These are phyloP conservation scores for Eremothecium cymbalariae DNA, from an alignment of 1,139 yeast genomes.

Conservation along the genomic window DNA sequence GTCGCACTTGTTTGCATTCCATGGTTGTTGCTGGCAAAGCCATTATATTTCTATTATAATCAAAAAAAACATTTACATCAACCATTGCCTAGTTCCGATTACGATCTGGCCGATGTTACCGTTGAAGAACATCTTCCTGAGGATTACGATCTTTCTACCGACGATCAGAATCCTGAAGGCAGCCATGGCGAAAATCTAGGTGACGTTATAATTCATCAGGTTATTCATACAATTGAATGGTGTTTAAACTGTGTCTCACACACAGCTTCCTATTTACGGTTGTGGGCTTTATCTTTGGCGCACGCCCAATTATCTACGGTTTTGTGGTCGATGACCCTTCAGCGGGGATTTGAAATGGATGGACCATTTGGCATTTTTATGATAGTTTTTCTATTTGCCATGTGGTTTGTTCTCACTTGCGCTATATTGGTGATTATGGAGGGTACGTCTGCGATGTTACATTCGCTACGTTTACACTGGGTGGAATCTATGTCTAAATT, in stretches of 20 bases:
- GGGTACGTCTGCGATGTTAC: slow-evolving; percentile 98
- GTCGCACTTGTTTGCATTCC: slow-evolving; percentile 89
- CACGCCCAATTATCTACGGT: slow-evolving; percentile 94
- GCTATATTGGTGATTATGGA: slow-evolving; percentile 93
- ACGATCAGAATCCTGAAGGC: slow-evolving; percentile 40
- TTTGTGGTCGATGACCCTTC: slow-evolving; percentile 91
- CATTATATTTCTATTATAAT: slow-evolving; percentile 55
- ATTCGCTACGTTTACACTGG: slow-evolving; percentile 95
- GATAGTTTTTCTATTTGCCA: slow-evolving; percentile 74
- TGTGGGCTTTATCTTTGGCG: slow-evolving; percentile 96
- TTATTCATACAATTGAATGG: slow-evolving; percentile 95
- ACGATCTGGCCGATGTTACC: slow-evolving; percentile 13
- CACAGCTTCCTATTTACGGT: slow-evolving; percentile 91
- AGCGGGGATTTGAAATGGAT: slow-evolving; percentile 67
- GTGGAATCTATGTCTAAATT: slow-evolving; percentile 98
- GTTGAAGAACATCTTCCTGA: slow-evolving; percentile 18
- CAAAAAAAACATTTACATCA: slow-evolving; percentile 31
- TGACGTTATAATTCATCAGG: slow-evolving; percentile 94
- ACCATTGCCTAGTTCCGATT: slow-evolving; percentile 26
- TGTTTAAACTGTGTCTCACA: slow-evolving; percentile 96
- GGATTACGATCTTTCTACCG: slow-evolving; percentile 14
- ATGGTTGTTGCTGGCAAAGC: slow-evolving; percentile 83
- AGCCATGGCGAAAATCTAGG: slow-evolving; percentile 65
- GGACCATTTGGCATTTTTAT: slow-evolving; percentile 64
- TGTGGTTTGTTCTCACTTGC: slow-evolving; percentile 92